phyloP scores from a whole-genome alignment of 1,284 basidiomycete species.

The Puccinia horiana region DNA sequence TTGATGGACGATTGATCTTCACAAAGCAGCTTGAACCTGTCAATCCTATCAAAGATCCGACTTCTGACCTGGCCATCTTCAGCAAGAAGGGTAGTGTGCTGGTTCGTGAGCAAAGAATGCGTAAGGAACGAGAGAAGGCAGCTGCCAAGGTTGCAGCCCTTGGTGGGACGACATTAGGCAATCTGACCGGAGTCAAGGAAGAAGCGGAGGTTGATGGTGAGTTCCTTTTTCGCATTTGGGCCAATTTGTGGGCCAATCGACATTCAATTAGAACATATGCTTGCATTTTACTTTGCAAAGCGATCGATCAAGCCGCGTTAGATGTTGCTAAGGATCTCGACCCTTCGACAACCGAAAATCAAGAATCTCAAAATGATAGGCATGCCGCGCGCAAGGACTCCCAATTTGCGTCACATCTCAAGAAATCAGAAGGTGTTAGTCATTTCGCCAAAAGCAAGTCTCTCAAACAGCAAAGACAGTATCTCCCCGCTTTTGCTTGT shows the following conservation, averaged over 20 bases:
- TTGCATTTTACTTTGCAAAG: neutral
- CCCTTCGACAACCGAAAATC: slow-evolving; percentile 62
- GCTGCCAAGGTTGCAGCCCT: slow-evolving; percentile 91
- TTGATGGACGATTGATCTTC: slow-evolving; percentile 92
- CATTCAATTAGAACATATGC: slow-evolving; percentile 16
- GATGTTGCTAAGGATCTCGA: slow-evolving; percentile 60
- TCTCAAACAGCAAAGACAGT: slow-evolving; percentile 92
- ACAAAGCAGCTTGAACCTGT: slow-evolving; percentile 96
- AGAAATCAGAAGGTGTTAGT: slow-evolving; percentile 70
- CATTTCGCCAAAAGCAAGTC: slow-evolving; percentile 79
- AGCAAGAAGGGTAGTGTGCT: slow-evolving; percentile 90
- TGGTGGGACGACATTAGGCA: slow-evolving; percentile 88
- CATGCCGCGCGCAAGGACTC: slow-evolving; percentile 80
- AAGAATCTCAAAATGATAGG: slow-evolving; percentile 61
- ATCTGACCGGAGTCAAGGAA: slow-evolving; percentile 95
- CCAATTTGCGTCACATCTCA: slow-evolving; percentile 88
- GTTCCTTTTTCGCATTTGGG: neutral
- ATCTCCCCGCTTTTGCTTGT: slow-evolving; percentile 95
- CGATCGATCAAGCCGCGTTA: slow-evolving; percentile 55
- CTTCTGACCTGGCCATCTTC: slow-evolving; percentile 93
- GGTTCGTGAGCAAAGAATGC: slow-evolving; percentile 91
- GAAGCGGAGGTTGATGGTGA: slow-evolving; percentile 71
- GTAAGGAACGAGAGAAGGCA: slow-evolving; percentile 90
- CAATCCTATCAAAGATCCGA: slow-evolving; percentile 89
- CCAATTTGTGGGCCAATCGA: slow-evolving; percentile 11